A percentile compares a stretch with the other conserved stretches of the same genome.
Conservation (phyloP, 2,329 filamentous ascomycete species). For the Fusarium sp. region DNA sequence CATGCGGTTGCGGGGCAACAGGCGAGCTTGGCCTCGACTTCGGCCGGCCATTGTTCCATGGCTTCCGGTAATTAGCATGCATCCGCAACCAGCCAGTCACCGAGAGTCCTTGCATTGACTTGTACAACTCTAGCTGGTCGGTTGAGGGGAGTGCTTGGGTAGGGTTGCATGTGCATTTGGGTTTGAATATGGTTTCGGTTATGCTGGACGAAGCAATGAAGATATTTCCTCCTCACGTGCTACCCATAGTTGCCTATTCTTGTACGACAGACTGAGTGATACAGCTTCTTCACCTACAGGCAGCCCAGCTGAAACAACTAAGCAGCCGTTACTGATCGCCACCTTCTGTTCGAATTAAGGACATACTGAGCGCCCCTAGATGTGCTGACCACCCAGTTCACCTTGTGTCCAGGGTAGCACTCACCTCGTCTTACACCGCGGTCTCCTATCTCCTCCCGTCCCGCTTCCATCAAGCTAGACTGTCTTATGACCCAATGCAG, state of each 20-base stretch:
- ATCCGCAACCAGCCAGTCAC: neutral
- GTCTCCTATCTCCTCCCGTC: neutral
- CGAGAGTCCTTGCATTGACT: neutral
- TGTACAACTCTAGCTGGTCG: neutral
- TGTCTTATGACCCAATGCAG: neutral
- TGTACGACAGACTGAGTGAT: neutral
- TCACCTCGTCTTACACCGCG: neutral
- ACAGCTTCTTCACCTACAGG: neutral
- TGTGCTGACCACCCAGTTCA: neutral
- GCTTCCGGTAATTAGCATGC: neutral
- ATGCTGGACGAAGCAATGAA: neutral
- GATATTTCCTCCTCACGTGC: neutral
- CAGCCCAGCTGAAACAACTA: neutral
- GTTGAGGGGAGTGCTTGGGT: neutral
- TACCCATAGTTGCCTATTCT: neutral
- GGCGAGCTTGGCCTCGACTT: constrained; percentile 12
- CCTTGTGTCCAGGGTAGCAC: neutral
- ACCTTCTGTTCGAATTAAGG: neutral
- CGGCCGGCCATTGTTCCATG: neutral
- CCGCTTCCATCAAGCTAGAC: neutral
- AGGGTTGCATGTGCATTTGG: neutral
- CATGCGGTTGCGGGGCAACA: constrained; percentile 42
- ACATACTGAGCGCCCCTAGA: neutral
- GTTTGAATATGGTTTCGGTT: neutral
- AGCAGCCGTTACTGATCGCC: neutral